These are phyloP conservation scores for Beauveria rudraprayagi DNA, from an alignment of 2,329 filamentous ascomycete species.

Conservation along the genomic window DNA sequence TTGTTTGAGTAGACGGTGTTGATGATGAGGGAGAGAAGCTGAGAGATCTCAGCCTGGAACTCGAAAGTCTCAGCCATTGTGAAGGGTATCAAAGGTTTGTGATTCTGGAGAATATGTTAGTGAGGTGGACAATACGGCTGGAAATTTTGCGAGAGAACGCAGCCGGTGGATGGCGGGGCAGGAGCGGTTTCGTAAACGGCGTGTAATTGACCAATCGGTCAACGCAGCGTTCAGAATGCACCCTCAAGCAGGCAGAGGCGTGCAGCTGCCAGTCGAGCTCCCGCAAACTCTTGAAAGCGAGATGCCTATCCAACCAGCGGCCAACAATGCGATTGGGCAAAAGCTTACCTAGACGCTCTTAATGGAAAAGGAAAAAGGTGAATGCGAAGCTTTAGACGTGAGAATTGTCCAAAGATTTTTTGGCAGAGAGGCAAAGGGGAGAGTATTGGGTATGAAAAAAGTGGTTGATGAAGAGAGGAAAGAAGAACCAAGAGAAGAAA, in stretches of 20 bases:
- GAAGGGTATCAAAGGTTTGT: conserved; percentile 35
- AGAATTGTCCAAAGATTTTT: conserved; percentile 21
- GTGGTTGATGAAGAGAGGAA: conserved; percentile 14
- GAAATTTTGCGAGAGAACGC: neutral
- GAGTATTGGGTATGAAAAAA: conserved; percentile 14
- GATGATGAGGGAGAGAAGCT: conserved; percentile 99
- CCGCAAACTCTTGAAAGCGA: neutral
- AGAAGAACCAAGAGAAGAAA: conserved; percentile 16
- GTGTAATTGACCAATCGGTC: neutral
- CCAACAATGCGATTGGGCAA: neutral
- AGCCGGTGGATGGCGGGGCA: neutral
- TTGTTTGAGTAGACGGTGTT: conserved; percentile 99
- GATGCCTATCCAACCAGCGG: neutral
- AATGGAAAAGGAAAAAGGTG: conserved; percentile 14
- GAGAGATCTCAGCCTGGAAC: conserved; percentile 99
- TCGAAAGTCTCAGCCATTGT: conserved; percentile 97
- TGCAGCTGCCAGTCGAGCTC: neutral
- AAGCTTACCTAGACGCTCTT: conserved; percentile 19
- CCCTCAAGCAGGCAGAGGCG: neutral
- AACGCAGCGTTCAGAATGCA: neutral
- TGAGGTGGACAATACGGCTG: neutral
- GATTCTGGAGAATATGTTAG: conserved; percentile 17
- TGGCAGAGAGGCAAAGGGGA: conserved; percentile 17
- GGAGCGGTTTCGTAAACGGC: neutral
- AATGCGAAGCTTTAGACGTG: conserved; percentile 15